phyloP scores from a whole-genome alignment of 2,329 filamentous ascomycete genomes.

The Atkinsonella texensis region DNA sequence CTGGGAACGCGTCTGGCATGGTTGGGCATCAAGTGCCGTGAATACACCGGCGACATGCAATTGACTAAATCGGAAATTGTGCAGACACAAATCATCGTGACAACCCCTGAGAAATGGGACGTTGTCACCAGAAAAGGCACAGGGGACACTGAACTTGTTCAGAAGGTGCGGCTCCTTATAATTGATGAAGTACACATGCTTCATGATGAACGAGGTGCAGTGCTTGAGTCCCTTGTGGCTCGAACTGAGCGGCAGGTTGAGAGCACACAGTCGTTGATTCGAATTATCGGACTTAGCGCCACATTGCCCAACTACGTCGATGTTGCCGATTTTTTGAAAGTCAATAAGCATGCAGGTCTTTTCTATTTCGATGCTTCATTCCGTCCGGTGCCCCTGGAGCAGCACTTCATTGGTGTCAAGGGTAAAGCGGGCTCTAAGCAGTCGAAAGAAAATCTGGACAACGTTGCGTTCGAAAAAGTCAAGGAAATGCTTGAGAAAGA shows the following conservation, averaged over 20 bases:
- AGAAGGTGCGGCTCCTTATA: constrained; percentile 90
- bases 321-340: constrained; percentile 91
- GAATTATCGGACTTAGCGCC: constrained; percentile 88
- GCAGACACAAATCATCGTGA: constrained; percentile 94
- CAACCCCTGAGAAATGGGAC: constrained; percentile 98
- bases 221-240: constrained; percentile 90
- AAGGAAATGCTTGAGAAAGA: constrained; percentile 79
- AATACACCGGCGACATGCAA: constrained; percentile 98
- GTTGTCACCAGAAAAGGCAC: constrained; percentile 95
- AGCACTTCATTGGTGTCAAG: constrained; percentile 94
- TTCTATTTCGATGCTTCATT: constrained; percentile 98
- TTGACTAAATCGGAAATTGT: constrained; percentile 93
- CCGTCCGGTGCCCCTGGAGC: constrained; percentile 86
- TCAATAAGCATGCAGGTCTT: constrained; percentile 82
- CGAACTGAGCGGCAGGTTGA: constrained; percentile 94
- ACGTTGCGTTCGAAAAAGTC: constrained; percentile 84
- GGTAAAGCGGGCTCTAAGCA: constrained; percentile 73
- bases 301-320: constrained; percentile 95
- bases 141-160: constrained; percentile 91
- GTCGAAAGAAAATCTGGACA: constrained; percentile 81
- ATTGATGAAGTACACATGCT: constrained; percentile 99
- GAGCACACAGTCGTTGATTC: constrained; percentile 92
- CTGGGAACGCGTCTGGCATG: constrained; percentile 82
- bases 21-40: constrained; percentile 84
- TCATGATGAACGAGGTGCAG: constrained; percentile 91